Evolutionary conservation across 1,284 basidiomycete genomes (phyloP).

Genomic region (Ceratobasidium sp.): DNA sequence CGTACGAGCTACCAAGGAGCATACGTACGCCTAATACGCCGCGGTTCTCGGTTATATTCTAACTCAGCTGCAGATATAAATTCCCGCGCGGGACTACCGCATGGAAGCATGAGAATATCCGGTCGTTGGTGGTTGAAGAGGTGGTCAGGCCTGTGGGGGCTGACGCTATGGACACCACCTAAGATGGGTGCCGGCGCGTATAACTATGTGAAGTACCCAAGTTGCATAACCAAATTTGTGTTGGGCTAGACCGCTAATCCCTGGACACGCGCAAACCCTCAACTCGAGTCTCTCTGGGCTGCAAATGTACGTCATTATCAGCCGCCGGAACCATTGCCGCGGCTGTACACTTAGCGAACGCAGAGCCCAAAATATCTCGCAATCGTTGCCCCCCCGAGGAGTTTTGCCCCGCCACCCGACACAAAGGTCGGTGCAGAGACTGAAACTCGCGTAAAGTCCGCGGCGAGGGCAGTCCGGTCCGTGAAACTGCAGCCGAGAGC

Average conservation of each 20-base stretch:
- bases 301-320: not conserved
- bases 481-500: not conserved
- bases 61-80: conserved; percentile 69
- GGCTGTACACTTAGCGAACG: not conserved
- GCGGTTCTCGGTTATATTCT: not conserved
- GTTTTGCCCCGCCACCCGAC: conserved; percentile 1
- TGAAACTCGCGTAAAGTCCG: not conserved
- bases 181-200: conserved; percentile 45
- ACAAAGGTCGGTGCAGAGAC: not conserved
- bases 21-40: conserved; percentile 7
- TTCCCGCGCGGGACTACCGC: conserved; percentile 91
- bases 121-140: conserved; percentile 78
- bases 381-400: not conserved
- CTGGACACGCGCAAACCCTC: not conserved
- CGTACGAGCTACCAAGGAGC: conserved; percentile 81
- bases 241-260: not conserved
- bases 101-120: conserved; percentile 83
- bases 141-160: conserved; percentile 62
- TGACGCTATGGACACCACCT: conserved; percentile 83
- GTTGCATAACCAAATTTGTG: not conserved
- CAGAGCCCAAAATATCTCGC: not conserved
- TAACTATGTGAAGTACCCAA: not conserved
- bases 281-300: not conserved
- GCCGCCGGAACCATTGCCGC: not conserved
- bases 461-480: no score